phyloP scores from a whole-genome alignment of 768 basidiomycete genomes.

The Xerocomus potaroensis region DNA sequence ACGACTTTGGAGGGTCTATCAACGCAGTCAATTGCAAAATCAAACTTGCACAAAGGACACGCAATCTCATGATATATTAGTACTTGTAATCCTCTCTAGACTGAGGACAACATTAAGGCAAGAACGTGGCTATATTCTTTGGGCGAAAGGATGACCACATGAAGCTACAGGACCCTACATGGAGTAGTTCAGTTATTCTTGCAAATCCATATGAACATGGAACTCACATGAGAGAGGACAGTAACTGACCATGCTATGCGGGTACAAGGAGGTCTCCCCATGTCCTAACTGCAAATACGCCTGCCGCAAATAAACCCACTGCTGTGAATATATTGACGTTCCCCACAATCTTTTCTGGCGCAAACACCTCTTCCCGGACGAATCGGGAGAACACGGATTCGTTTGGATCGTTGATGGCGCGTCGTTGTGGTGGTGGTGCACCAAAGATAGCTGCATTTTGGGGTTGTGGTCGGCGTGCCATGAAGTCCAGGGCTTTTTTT shows the following conservation, averaged over 20 bases:
- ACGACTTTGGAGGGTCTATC: constrained; percentile 11
- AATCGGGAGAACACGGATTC: constrained; percentile 57
- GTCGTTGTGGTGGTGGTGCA: constrained; percentile 37
- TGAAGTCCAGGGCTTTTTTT: constrained; percentile 25
- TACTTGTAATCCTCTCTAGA: constrained; percentile 14
- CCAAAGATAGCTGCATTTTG: constrained; percentile 52
- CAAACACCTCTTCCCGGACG: constrained; percentile 58
- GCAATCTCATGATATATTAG: constrained; percentile 15
- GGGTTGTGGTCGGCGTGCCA: constrained; percentile 69
- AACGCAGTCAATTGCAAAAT: constrained; percentile 6
- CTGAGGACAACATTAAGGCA: constrained; percentile 17
- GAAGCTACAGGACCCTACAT: constrained; percentile 8
- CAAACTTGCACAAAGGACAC: constrained; percentile 10
- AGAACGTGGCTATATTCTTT: constrained; percentile 19
- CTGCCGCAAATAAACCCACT: constrained; percentile 62
- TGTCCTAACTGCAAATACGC: constrained; percentile 64
- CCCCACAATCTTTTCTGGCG: constrained; percentile 70
- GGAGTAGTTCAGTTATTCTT: neutral
- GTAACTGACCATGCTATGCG: constrained; percentile 32
- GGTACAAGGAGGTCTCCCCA: constrained; percentile 81
- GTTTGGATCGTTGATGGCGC: constrained; percentile 49
- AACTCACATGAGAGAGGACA: constrained; percentile 4
- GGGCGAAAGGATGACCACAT: constrained; percentile 1
- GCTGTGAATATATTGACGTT: constrained; percentile 70
- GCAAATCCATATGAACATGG: neutral